Percentiles rank a stretch among this genome's conserved stretches.
Conservation (phyloP, 2,329 filamentous ascomycete genomes). For the Apiospora rasikravindrae region DNA sequence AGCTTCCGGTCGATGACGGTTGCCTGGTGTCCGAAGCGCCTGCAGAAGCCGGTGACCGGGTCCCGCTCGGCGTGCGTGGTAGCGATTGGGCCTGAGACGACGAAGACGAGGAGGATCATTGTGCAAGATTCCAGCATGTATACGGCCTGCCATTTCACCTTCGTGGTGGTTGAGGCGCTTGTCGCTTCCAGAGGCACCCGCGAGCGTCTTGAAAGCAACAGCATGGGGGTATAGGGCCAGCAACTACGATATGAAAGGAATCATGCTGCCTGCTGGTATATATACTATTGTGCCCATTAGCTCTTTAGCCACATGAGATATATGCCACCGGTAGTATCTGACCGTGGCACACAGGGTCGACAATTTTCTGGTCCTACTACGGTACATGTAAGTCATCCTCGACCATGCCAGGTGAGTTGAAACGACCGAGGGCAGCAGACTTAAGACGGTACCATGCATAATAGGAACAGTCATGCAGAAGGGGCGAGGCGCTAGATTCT, state of each 20-base stretch:
- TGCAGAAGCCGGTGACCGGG: constrained; percentile 59
- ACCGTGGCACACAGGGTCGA: background rate
- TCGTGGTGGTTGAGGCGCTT: background rate
- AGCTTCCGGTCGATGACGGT: constrained; percentile 63
- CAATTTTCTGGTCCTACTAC: background rate
- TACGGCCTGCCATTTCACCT: background rate
- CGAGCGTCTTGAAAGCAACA: background rate
- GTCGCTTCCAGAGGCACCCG: background rate
- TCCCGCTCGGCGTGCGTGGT: constrained; percentile 36
- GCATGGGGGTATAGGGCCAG: background rate
- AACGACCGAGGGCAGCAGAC: background rate
- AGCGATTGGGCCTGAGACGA: background rate
- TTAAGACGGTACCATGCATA: background rate
- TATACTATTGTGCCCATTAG: background rate
- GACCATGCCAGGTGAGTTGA: background rate
- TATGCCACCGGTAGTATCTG: background rate
- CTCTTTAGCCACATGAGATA: background rate
- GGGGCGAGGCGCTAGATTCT: background rate
- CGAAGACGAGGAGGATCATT: background rate
- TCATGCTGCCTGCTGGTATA: background rate
- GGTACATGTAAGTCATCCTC: background rate
- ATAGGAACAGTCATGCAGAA: background rate
- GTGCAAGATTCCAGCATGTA: background rate
- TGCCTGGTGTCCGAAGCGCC: constrained; percentile 63
- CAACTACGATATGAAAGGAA: background rate